These are phyloP conservation scores for Raphanus sativus DNA, from an alignment of 345 rosid genomes.

Conservation along the genomic window DNA sequence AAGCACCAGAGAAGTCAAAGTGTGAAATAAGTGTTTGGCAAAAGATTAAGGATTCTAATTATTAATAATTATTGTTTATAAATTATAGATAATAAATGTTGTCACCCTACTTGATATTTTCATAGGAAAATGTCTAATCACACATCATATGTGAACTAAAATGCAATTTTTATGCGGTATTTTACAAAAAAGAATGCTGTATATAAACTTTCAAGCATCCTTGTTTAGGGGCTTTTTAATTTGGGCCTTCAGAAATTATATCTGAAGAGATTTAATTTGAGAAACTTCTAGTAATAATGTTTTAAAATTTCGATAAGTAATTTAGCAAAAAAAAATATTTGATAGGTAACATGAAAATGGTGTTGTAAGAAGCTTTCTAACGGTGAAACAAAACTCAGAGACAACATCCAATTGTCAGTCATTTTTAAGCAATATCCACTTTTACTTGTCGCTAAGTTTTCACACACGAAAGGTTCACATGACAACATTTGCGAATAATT, in stretches of 20 bases:
- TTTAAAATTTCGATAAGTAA: background rate
- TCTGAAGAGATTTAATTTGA: background rate
- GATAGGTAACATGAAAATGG: background rate
- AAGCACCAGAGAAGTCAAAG: background rate
- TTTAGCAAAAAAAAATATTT: too few species aligned
- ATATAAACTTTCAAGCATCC: background rate
- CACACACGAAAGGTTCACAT: background rate
- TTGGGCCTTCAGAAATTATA: background rate
- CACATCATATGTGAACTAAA: background rate
- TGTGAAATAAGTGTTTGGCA: slow-evolving; percentile 3
- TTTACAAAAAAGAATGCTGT: too few species aligned
- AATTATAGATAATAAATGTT: background rate
- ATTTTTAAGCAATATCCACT: background rate
- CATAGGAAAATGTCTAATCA: background rate
- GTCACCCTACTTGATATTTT: background rate
- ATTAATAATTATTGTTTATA: background rate
- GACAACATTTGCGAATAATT: background rate
- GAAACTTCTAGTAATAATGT: background rate
- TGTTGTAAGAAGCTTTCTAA: background rate
- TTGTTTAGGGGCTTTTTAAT: background rate
- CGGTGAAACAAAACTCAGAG: background rate
- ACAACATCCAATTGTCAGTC: background rate
- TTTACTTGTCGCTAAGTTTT: background rate
- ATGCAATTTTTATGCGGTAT: background rate
- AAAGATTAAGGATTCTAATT: background rate